phyloP scores from a whole-genome alignment of 257 asterid genomes.

The Scutellaria baicalensis region DNA sequence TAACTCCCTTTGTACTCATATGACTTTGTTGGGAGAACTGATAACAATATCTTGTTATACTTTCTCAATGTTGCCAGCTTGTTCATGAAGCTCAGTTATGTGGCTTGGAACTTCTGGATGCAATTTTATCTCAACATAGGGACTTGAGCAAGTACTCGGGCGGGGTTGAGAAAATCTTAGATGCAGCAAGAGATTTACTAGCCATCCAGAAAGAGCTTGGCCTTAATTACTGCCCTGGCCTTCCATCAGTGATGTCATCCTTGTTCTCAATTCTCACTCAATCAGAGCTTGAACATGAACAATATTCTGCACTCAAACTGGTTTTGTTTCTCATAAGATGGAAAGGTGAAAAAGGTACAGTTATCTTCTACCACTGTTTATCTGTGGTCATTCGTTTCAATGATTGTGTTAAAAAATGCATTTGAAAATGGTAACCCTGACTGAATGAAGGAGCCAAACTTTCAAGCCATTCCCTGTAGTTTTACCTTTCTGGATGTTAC shows the following conservation, averaged over 20 bases:
- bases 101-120: slow-evolving; percentile 61
- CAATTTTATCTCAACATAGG: slow-evolving; percentile 42
- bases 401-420: neutral
- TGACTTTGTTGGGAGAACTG: slow-evolving; percentile 13
- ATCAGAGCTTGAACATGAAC: slow-evolving; percentile 94
- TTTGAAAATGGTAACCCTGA: neutral
- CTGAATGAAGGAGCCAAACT: neutral
- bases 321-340: slow-evolving; percentile 62
- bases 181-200: slow-evolving; percentile 58
- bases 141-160: slow-evolving; percentile 45
- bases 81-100: slow-evolving; percentile 67
- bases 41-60: neutral
- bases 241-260: slow-evolving; percentile 48
- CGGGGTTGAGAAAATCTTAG: slow-evolving; percentile 59
- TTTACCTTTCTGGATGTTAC: neutral
- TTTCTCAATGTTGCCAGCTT: slow-evolving; percentile 39
- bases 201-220: slow-evolving; percentile 78
- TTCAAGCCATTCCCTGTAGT: neutral
- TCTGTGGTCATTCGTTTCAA: slow-evolving; percentile 5
- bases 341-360: slow-evolving; percentile 70
- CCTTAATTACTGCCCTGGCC: slow-evolving; percentile 46
- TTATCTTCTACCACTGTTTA: slow-evolving; percentile 12
- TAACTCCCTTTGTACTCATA: neutral
- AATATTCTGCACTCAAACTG: slow-evolving; percentile 51
- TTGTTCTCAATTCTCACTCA: slow-evolving; percentile 54